A percentile compares a stretch with the other conserved stretches of the same genome.
Conservation (phyloP, 345 rosid species). For the Tarenaya hassleriana region DNA sequence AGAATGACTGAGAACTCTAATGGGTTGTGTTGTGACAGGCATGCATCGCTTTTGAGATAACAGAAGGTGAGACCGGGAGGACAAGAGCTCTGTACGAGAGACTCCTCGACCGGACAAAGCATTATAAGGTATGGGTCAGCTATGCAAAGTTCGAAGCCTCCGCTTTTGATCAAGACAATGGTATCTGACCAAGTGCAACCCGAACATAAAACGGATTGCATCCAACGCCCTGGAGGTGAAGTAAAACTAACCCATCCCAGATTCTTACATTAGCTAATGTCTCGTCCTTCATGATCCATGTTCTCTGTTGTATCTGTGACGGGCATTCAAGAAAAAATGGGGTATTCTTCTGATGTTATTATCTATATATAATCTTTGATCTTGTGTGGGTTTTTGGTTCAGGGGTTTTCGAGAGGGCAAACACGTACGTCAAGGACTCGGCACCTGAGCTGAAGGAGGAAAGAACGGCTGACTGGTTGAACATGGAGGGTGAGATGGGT, state of each 20-base stretch:
- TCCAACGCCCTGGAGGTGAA: constrained; percentile 70
- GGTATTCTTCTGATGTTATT: too few relatives aligned
- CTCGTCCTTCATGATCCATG: too few relatives aligned
- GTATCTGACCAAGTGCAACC: constrained; percentile 23
- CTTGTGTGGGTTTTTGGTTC: constrained; percentile 37
- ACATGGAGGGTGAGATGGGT: constrained; percentile 70
- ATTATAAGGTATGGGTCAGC: constrained; percentile 90
- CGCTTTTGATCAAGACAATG: constrained; percentile 37
- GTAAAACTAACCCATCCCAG: not conserved
- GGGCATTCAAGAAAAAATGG: too few relatives aligned
- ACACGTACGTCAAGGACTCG: constrained; percentile 58
- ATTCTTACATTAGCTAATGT: too few relatives aligned
- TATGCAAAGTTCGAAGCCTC: constrained; percentile 88
- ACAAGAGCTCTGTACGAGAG: constrained; percentile 67
- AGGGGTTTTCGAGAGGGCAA: constrained; percentile 72
- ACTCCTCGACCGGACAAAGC: constrained; percentile 76
- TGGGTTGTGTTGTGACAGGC: constrained; percentile 51
- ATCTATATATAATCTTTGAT: not conserved
- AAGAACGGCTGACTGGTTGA: constrained; percentile 88
- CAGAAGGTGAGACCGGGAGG: constrained; percentile 70
- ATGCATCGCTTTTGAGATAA: constrained; percentile 82
- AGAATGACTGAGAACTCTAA: constrained; percentile 6
- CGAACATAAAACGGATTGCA: constrained; percentile 40
- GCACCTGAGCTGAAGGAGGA: constrained; percentile 86
- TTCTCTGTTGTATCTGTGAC: too few relatives aligned